Base-by-base conservation (phyloP, 2,329 filamentous ascomycete species). In the Cytospora piceicola region DNA sequence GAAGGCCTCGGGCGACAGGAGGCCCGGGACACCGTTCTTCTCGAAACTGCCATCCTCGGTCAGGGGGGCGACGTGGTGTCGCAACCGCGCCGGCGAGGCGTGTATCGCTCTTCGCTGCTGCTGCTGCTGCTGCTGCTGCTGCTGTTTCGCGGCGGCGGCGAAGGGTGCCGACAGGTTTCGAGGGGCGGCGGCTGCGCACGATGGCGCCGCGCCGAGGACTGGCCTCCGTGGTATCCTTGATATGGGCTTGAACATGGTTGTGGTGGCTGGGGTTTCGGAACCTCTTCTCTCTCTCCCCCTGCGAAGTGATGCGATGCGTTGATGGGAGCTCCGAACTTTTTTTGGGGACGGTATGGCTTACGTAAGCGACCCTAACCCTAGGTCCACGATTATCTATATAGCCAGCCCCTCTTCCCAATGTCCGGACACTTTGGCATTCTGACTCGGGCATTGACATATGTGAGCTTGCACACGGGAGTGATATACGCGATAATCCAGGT, bases 1-100 rank as follows among this genome's bases (percentile, higher is more conserved):
- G 78, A 91, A 96, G 63, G 86, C 91, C 59, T 85, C 81, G 2
- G 83, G 77, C 34, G 88, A 88, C 75, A 97, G 82, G 67, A 98
- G 83, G 17, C 87, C 86, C n/a, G 87, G 85, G 7, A 97, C 82
- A 66, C 83, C 85, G 54, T 82, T 66, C 11, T 70, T 36, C 27
- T 70, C 56, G 29, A 69, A 70, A 59, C 76, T 75, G 78, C 78
- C 83, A 70, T 82, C 75, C 64, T 84, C 80, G 39, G 71, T 72
- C 69, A 86, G 77, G 46, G 72, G 59, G n/a, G 83, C 82, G 29
- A 86, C 74, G 52, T 75, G 68, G 72, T 87, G 84, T 58, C 27
- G 24, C 29, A 55, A 42, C 42, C 58, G 59, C 54, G 63, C 12
- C 29, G 65, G 61, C 30, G 65, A 65, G 58, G 65, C 58, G 22